These are phyloP conservation scores for Phaeosphaeria sp. DNA, from an alignment of 2,329 filamentous ascomycete genomes.

Conservation along the genomic window DNA sequence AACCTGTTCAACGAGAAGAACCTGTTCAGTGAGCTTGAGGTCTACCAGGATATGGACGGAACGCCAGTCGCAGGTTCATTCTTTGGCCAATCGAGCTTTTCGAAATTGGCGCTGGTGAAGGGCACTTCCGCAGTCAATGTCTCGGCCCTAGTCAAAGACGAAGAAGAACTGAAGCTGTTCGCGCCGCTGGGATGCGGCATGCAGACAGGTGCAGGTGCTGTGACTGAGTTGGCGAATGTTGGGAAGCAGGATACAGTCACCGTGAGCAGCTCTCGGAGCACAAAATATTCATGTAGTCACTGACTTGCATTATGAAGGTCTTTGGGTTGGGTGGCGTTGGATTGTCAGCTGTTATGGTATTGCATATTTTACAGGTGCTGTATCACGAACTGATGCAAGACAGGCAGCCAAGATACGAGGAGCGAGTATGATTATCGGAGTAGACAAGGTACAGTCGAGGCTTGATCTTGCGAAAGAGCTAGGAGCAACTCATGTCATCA, in stretches of 20 bases:
- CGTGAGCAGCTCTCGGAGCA: constrained; percentile 28
- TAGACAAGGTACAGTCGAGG: constrained; percentile 44
- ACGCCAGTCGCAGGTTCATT: constrained; percentile 49
- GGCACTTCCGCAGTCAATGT: constrained; percentile 54
- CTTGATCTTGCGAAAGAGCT: constrained; percentile 47
- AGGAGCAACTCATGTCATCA: constrained; percentile 49
- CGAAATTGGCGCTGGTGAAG: constrained; percentile 49
- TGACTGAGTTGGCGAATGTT: constrained; percentile 47
- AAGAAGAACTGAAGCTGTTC: constrained; percentile 53
- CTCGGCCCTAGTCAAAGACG: constrained; percentile 43
- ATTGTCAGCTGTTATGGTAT: constrained; percentile 53
- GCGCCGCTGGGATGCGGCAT: constrained; percentile 56
- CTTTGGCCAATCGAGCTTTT: constrained; percentile 58
- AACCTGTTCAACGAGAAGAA: constrained; percentile 57
- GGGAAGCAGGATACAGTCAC: constrained; percentile 47
- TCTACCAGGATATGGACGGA: constrained; percentile 27
- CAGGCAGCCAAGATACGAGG: constrained; percentile 54
- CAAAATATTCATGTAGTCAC: neutral
- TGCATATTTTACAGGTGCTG: neutral
- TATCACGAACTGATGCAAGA: neutral
- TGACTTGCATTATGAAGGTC: constrained; percentile 6
- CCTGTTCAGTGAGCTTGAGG: constrained; percentile 40
- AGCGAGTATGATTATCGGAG: constrained; percentile 46
- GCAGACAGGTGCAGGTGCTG: constrained; percentile 54
- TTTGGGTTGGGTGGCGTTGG: constrained; percentile 58